Evolutionary conservation across 75 land plant species (phyloP), one percentile per base, ranked within the genome.

Genomic region (Sequoiadendron giganteum): DNA sequence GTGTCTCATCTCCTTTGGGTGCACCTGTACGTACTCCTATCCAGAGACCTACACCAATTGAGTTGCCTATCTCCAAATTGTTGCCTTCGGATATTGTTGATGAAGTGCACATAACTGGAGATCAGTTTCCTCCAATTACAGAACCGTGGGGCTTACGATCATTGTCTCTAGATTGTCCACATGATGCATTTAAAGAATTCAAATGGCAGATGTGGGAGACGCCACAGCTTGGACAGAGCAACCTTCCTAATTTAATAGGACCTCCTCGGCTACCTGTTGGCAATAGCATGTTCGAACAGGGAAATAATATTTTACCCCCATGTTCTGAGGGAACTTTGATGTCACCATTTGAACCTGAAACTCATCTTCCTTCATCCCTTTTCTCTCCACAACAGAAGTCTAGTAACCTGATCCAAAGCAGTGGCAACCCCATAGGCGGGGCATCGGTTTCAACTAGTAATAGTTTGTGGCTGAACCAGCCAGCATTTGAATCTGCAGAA

Each of bases 161-260:
- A 86, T 32, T 75, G 14, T 76, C 86, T 70, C 30, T 25, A 47
- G 86, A 55, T 88, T 87, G 80, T 84, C 48, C 88, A 19, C 38
- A 83, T 40, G 89, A 81, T 89, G 58, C 86, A 85, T 85, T 90
- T 85, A 91, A 90, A 34, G 87, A 65, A 42, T 93, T 93, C 48
- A 90, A 91, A 78, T 95, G 93, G 93, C 94, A 93, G 86, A 93
- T 95, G 94, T 95, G 95, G 95, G 90, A 86, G 36, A 84, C 88
- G 54, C 86, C 91, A 75, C 95, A 93, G 40, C 89, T 93, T 81
- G 89, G 90, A 56, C 93, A 92, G 89, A 93, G 90, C 88, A 83
- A 91, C 73, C 82, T 95, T n/a, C 93, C 93, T 42, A 58, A 89
- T 36, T 80, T 87, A 25, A 91, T 88, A 81, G 88, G 89, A 1